phyloP scores from a whole-genome alignment of 108 stramenopile species.

The Epipyxis sp. region DNA sequence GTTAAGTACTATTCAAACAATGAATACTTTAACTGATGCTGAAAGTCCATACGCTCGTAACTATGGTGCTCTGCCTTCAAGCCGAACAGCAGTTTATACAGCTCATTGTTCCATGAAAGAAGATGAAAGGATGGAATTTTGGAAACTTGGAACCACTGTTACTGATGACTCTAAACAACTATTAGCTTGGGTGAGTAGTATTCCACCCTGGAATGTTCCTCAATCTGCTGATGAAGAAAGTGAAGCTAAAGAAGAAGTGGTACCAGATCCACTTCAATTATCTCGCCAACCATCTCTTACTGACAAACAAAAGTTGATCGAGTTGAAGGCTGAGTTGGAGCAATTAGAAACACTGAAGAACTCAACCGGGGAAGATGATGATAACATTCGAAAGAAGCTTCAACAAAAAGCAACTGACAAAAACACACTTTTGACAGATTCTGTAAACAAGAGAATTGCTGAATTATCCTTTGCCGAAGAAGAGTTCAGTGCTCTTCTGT shows the following conservation, averaged over 20 bases:
- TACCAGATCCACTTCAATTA: not conserved
- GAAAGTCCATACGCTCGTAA: conserved; percentile 2
- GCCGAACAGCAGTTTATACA: conserved; percentile 32
- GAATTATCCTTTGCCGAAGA: not conserved
- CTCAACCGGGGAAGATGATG: conserved; percentile 27
- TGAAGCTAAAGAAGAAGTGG: conserved; percentile 16
- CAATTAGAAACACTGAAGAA: conserved; percentile 20
- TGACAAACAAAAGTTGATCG: not conserved
- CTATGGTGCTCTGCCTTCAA: conserved; percentile 11
- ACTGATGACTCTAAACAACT: conserved; percentile 30
- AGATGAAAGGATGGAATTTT: conserved; percentile 36
- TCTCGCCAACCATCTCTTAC: not conserved
- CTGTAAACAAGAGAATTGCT: not conserved
- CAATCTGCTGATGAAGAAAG: not conserved
- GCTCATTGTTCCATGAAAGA: conserved; percentile 33
- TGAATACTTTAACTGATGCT: conserved; percentile 27
- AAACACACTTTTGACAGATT: not conserved
- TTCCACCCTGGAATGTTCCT: conserved; percentile 7
- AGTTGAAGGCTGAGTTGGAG: conserved; percentile 34
- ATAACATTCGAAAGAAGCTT: conserved; percentile 12
- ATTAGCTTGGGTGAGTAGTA: conserved; percentile 20
- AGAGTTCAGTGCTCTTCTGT: conserved; percentile 14
- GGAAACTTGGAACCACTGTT: conserved; percentile 34
- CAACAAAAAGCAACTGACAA: conserved; percentile 15
- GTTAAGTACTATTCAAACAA: conserved; percentile 16